Base-by-base conservation (phyloP, 371 early-diverging fungal species). In the Mortierella sp. region DNA sequence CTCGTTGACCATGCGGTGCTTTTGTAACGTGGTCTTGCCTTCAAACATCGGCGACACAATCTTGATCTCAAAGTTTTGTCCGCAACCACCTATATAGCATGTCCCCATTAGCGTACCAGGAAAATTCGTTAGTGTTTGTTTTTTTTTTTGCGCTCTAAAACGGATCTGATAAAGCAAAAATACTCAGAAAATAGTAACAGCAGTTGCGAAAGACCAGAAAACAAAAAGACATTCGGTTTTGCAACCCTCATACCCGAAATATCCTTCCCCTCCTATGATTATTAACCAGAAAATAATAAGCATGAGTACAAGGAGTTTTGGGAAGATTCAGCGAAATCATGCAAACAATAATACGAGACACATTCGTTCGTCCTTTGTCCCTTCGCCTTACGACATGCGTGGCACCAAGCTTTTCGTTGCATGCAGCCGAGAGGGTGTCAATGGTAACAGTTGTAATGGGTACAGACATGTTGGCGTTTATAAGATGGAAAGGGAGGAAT, bases 1-100 rank as follows among this genome's bases (percentile, higher is more conserved):
- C 48, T 91, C 92, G 70, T 94, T 94, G 6, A 94, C 94, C 65
- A 94, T 72, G 26, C 86, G 83, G 62, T 94, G 94, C 72, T 91
- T 85, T 56, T 88, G 87, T 15, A 94, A 83, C 17, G 87, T 68
- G 14, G 88, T 76, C 73, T 90, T 91, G 44, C 90, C 92, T 59
- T 86, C 89, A 70, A 94, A 94, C 50, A 82, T 31, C 55, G 84
- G 66, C 21, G 91, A 90, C 2, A 94, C 93, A 39, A 94, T 90
- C 31, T 87, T 66, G 24, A 92, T 90, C 47, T 93, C 90, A 78
- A 89, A 93, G 84, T 85, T 89, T 72, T 92, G 91, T 26, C 94
- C 94, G 78, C 94, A 94, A 32, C 94, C 94, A 52, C 86, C 85
- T 81, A 59, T 14, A 43, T 34, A 34, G 37, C 37, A 34, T 11